Percentiles rank a stretch among this genome's conserved stretches.
phyloP scores from a whole-genome alignment of 2,329 filamentous ascomycete species.

The Boeremia lycopersici region DNA sequence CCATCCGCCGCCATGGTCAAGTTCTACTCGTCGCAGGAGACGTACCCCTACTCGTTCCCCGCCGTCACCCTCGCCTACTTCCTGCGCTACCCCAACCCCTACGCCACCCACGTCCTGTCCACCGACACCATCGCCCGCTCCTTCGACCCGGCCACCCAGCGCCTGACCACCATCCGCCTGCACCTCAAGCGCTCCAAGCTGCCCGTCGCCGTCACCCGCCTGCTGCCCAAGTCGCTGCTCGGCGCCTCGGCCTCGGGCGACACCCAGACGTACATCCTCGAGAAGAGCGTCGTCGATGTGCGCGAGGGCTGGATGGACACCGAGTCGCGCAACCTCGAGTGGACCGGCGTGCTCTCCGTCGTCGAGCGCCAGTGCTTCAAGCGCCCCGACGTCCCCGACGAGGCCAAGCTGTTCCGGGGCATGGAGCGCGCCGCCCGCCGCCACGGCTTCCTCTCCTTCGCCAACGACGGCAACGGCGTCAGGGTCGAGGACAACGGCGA shows the following conservation, averaged over 20 bases:
- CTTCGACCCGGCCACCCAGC: conserved; percentile 75
- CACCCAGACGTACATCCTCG: conserved; percentile 79
- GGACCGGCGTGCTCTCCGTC: conserved; percentile 78
- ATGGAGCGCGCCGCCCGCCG: conserved; percentile 40
- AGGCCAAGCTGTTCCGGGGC: conserved; percentile 37
- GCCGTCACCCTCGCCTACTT: conserved; percentile 89
- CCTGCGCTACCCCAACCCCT: conserved; percentile 86
- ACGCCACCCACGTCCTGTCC: conserved; percentile 79
- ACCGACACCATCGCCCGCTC: conserved; percentile 80
- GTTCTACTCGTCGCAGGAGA: conserved; percentile 64
- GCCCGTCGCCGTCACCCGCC: conserved; percentile 74
- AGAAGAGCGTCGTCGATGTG: conserved; percentile 79
- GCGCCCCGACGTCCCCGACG: conserved; percentile 46
- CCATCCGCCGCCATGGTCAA: conserved; percentile 53
- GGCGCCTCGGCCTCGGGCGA: conserved; percentile 64
- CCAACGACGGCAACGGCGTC: conserved; percentile 24
- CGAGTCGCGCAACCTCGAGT: conserved; percentile 81
- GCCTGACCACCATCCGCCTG: conserved; percentile 77
- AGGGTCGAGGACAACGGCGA: conserved; percentile 43
- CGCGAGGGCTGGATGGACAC: conserved; percentile 83
- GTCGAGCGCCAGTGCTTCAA: conserved; percentile 76
- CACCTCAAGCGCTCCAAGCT: conserved; percentile 83
- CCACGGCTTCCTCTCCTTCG: conserved; percentile 41
- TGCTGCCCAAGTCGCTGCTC: conserved; percentile 72
- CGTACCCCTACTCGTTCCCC: conserved; percentile 80